These are phyloP conservation scores for Crotalaria pallida DNA, from an alignment of 306 rosid genomes.

Conservation along the genomic window DNA sequence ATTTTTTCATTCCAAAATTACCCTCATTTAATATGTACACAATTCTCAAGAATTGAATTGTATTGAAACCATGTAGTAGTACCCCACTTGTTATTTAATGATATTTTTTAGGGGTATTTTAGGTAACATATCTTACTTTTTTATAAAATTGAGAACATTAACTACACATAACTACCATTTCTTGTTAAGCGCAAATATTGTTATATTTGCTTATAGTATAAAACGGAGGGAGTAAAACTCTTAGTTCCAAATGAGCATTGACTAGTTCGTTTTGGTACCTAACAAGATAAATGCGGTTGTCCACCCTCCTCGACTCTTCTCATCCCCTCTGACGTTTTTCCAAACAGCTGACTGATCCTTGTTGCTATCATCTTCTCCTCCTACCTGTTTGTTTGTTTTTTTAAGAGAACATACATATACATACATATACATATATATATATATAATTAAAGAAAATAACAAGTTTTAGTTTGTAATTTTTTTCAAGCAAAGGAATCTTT, in stretches of 20 bases:
- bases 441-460: background rate
- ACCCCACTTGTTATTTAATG: background rate
- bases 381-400: slow-evolving; percentile 10
- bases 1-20: too few species aligned
- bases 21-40: too few species aligned
- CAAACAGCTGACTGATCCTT: background rate
- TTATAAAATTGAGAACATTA: too few species aligned
- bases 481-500: background rate
- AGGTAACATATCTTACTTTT: too few species aligned
- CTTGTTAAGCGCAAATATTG: too few species aligned
- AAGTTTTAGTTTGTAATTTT: background rate
- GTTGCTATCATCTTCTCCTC: background rate
- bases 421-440: too few species aligned
- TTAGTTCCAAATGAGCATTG: background rate
- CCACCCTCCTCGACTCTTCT: slow-evolving; percentile 36
- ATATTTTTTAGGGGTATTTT: background rate
- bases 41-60: too few species aligned
- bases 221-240: too few species aligned
- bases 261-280: slow-evolving; percentile 24
- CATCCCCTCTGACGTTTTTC: background rate
- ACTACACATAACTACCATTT: too few species aligned
- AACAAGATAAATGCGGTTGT: slow-evolving; percentile 34
- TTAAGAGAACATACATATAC: background rate
- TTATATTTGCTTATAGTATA: too few species aligned
- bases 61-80: too few species aligned